These are phyloP conservation scores for Pseudoscleropodium purum DNA, from an alignment of 225 moss, liverwort and hornwort species.

Conservation along the genomic window DNA sequence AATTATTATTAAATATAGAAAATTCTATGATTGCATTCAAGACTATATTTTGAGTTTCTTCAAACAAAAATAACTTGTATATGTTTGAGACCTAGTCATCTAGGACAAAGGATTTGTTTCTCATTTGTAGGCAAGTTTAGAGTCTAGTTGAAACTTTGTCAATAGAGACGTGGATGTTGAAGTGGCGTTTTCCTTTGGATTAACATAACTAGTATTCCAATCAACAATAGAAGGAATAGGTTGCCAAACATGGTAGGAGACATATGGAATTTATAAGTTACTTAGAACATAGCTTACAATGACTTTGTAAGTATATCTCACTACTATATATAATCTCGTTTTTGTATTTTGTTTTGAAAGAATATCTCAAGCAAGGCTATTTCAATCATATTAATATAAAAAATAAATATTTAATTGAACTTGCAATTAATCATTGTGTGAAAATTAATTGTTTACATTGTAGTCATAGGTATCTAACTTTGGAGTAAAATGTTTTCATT, in stretches of 20 bases:
- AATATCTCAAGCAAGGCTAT: background rate
- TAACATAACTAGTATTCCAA: background rate
- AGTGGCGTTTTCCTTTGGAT: background rate
- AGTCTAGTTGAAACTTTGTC: background rate
- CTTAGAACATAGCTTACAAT: background rate
- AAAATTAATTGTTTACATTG: background rate
- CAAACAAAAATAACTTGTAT: no score
- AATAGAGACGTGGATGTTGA: fast-evolving
- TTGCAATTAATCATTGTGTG: background rate
- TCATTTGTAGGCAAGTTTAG: background rate
- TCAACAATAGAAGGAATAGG: background rate
- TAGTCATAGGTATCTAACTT: background rate
- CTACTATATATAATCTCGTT: fast-evolving
- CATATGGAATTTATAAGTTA: background rate
- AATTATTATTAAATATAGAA: no score
- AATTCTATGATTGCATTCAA: no score
- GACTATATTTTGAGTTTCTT: no score
- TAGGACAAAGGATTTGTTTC: background rate
- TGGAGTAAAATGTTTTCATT: background rate
- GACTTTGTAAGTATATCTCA: background rate
- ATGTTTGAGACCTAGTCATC: background rate
- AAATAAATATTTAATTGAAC: background rate
- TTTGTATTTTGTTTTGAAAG: background rate
- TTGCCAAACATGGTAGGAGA: background rate
- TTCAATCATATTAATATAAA: background rate